A percentile compares a stretch with the other conserved stretches of the same genome.
Evolutionary conservation across 768 basidiomycete species (phyloP).

Genomic region (Tulasnella sp.): DNA sequence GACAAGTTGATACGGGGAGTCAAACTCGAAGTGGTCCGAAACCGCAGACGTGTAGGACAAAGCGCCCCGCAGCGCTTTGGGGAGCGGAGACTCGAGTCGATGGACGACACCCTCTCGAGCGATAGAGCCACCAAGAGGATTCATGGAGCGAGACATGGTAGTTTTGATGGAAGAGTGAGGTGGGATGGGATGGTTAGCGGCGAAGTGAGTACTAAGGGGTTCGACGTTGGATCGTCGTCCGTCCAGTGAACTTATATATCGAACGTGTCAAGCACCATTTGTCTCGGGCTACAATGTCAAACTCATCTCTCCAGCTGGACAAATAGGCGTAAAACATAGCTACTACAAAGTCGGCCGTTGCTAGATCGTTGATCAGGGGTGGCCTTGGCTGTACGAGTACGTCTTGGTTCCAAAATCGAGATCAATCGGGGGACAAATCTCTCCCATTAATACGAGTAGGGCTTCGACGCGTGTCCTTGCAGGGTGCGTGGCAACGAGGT

Average conservation of each 20-base stretch:
- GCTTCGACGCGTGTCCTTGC: background rate
- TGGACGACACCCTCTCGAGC: background rate
- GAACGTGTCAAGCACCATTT: background rate
- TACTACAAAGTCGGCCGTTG: background rate
- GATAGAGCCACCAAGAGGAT: background rate
- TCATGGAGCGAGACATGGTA: background rate
- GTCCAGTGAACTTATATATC: background rate
- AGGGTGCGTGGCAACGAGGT: background rate
- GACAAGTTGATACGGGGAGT: background rate
- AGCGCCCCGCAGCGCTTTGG: background rate
- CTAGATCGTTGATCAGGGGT: background rate
- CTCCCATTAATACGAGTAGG: background rate
- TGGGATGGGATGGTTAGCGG: background rate
- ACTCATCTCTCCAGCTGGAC: background rate
- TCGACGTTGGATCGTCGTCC: background rate
- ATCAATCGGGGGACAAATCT: background rate
- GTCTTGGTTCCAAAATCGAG: background rate
- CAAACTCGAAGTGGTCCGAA: background rate
- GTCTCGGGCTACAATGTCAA: background rate
- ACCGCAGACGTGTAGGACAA: background rate
- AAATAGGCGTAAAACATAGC: background rate
- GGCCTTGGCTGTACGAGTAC: background rate
- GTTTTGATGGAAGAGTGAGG: background rate
- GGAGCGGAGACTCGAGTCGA: background rate
- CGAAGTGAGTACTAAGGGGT: background rate